Evolutionary conservation across 1,139 yeast genomes (phyloP).

Genomic region (Saccharomyces hybrid): DNA sequence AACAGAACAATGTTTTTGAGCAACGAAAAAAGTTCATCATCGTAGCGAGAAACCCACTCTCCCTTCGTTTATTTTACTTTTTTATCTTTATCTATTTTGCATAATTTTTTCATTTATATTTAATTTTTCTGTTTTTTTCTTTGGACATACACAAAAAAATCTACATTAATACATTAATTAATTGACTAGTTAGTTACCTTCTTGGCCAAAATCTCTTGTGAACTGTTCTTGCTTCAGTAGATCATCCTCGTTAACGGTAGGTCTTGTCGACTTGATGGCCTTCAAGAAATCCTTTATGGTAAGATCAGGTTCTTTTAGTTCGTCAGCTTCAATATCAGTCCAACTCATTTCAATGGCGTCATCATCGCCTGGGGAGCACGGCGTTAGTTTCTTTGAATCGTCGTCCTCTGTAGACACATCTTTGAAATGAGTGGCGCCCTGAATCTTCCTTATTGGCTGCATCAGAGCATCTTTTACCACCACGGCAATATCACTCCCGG

Average conservation of each 20-base stretch:
- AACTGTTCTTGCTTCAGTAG: slow-evolving; percentile 77
- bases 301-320: slow-evolving; percentile 80
- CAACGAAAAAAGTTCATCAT: no score
- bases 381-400: slow-evolving; percentile 48
- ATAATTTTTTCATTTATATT: neutral
- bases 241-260: slow-evolving; percentile 86
- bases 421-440: slow-evolving; percentile 92
- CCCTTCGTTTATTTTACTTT: no score
- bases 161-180: neutral
- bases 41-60: no score
- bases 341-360: slow-evolving; percentile 87
- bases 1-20: no score
- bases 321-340: slow-evolving; percentile 87
- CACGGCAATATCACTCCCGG: slow-evolving; percentile 96
- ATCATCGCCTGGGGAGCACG: slow-evolving; percentile 93
- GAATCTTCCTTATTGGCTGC: slow-evolving; percentile 96
- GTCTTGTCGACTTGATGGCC: slow-evolving; percentile 85
- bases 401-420: slow-evolving; percentile 33
- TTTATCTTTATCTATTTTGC: no score
- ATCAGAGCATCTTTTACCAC: slow-evolving; percentile 95
- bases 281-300: slow-evolving; percentile 89
- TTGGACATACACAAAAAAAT: neutral
- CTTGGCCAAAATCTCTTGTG: slow-evolving; percentile 94
- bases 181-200: slow-evolving; percentile 55
- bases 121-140: neutral